Percentiles rank a stretch among this genome's conserved stretches.
Conservation (phyloP, 176 grass and related monocot genomes). For the Elymus sibiricus region DNA sequence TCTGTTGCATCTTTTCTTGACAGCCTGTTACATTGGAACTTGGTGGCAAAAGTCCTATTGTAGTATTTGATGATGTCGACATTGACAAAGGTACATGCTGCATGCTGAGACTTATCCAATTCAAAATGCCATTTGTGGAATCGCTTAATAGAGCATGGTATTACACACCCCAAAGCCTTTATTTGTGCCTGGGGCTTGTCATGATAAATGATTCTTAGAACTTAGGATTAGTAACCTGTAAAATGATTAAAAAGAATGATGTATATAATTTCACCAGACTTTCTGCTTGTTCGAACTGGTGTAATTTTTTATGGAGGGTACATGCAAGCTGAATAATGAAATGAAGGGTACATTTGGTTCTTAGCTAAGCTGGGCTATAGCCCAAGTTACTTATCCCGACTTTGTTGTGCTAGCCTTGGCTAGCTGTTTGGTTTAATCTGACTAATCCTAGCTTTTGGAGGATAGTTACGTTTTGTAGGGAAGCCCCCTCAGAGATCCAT, state of each 20-base stretch:
- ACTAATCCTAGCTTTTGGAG: background rate
- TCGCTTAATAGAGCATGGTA: background rate
- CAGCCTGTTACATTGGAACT: slow-evolving; percentile 98
- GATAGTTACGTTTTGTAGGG: background rate
- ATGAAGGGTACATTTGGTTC: background rate
- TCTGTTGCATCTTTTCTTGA: slow-evolving; percentile 29
- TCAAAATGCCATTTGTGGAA: background rate
- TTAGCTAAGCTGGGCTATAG: no score
- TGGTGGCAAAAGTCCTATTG: slow-evolving; percentile 97
- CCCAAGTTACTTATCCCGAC: no score
- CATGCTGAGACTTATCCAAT: background rate
- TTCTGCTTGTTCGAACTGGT: background rate
- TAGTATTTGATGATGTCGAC: slow-evolving; percentile 98
- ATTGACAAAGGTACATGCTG: slow-evolving; percentile 75
- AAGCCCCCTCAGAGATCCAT: background rate
- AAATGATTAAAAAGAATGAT: background rate
- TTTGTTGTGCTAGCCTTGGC: no score
- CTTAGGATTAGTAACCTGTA: background rate
- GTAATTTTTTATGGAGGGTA: background rate
- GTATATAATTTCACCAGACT: background rate
- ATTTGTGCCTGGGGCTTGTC: background rate
- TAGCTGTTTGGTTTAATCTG: background rate
- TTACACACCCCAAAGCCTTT: background rate
- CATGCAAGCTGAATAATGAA: slow-evolving; percentile 9
- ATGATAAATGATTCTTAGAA: background rate